Base-by-base conservation (phyloP, 2,329 filamentous ascomycete species). In the Xylaria polymorpha region DNA sequence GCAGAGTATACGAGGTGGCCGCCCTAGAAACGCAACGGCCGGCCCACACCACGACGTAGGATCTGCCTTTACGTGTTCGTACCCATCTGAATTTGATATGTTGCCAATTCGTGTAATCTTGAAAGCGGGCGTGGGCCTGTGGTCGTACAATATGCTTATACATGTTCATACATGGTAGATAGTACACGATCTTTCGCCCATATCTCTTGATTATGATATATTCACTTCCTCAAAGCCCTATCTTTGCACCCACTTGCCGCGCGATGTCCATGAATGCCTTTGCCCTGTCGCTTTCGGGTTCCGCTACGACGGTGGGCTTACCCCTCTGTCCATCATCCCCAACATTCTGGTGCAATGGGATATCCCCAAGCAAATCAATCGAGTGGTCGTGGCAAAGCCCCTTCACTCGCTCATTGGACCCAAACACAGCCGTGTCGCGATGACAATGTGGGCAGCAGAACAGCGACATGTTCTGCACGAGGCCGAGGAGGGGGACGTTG, bases 381-480 rank as follows among this genome's bases (percentile, higher is more conserved):
- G 87, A 87, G 51, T 94, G 85, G 67, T 93, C 89, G 41, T 84
- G 80, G 76, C 94, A 97, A 74, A 94, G 87, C 35, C 83, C 85
- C 44, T 85, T 81, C 0, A 95, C 92, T 18, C 89, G 88, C 67
- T 88, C 86, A 44, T 85, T 84, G 0, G 86, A 85, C 1, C 92
- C 92, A 77, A 97, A 96, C 25, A 97, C 90, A 70, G 88, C 89
- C 3, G 91, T 93, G 73, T 90, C 85, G n/a, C 88, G 85, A 6
- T 88, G 85, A 76, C 94, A 98, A 73, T 91, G 87, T 0, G 93
- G 93, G 74, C 94, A 97, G 3, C 86, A 88, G 78, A 97, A 97
- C 44, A 94, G 85, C 8, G 91, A 91, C 94, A 97, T 97, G 77
- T 97, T 97, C 78, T 96, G 91, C 20, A 99, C 91, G 81, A 98